Evolutionary conservation across 371 early-diverging fungal species (phyloP).

Genomic region (Racocetra persica): DNA sequence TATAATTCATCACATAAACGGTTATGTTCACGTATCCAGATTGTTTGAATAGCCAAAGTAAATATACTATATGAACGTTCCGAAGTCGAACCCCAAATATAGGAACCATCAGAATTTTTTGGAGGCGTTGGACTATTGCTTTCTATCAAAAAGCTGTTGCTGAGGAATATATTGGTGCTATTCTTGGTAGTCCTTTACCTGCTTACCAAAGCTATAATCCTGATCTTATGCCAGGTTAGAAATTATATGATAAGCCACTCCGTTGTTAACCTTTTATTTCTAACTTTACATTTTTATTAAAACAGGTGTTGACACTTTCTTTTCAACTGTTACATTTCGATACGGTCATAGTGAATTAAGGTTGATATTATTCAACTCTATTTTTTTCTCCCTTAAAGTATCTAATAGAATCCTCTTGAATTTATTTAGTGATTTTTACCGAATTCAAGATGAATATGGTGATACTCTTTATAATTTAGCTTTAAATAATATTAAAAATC

Average conservation of each 20-base stretch:
- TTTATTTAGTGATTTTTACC: slow-evolving; percentile 17
- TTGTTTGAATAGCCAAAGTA: not conserved
- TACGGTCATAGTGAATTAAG: slow-evolving; percentile 39
- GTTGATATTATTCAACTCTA: not conserved
- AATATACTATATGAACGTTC: not conserved
- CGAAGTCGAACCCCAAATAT: not conserved
- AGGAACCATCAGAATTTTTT: not conserved
- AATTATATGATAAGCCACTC: too few species aligned
- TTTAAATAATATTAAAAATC: not conserved
- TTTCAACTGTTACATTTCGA: slow-evolving; percentile 35
- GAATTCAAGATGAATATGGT: slow-evolving; percentile 17
- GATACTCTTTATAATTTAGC: not conserved
- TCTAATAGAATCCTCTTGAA: not conserved
- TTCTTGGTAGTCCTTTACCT: slow-evolving; percentile 21
- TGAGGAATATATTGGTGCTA: slow-evolving; percentile 15
- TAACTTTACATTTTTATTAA: too few species aligned
- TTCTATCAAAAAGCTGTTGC: slow-evolving; percentile 4
- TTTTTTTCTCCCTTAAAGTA: too few species aligned
- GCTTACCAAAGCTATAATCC: not conserved
- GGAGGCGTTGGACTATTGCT: slow-evolving; percentile 13
- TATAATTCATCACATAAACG: slow-evolving; percentile 26
- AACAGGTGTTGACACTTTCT: slow-evolving; percentile 24
- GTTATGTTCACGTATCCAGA: slow-evolving; percentile 36
- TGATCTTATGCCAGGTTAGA: not conserved
- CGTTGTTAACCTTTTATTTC: too few species aligned